Evolutionary conservation across 225 moss, liverwort and hornwort genomes (phyloP), one percentile per base, ranked within the genome.

Genomic region (Anthoceros angustus): DNA sequence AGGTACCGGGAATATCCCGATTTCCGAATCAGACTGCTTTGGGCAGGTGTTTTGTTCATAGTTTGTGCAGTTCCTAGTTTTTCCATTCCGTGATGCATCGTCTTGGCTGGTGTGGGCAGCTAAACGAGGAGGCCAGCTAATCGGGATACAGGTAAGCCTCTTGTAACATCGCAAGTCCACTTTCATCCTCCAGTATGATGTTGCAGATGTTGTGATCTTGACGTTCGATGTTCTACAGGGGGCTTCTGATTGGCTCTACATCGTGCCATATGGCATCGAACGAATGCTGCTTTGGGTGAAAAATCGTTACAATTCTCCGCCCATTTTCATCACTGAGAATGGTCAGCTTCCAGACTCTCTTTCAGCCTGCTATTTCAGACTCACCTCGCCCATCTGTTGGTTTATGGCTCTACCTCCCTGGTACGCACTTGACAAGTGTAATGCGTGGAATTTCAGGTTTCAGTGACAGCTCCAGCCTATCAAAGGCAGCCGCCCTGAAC

Each of bases 271-370:
- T 68, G 71, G 75, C 0, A 72, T 75, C 46, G 71, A 43, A 43
- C 26, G 40, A 0, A 5, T 64, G 10, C 64, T 75, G 39, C 67
- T 63, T 46, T 75, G 75, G 71, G 68, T 72, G 18, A 71, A 64
- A 38, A 40, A 42, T 55, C 71, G 71, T 16, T 75, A 75, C 25
- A 43, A 55, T 7, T 71, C 67, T 42, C 71, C 71, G n/a, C 63
- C 68, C n/a, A 41, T 75, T 42, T 67, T 62, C 48, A 45, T 75
- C 12, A 71, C 75, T 63, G 71, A 75, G 40, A 72, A 72, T 61
- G 75, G 75, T 71, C 64, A 67, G 63, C 15, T 55, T 26, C 15
- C 32, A 32, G 2, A 32, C 32, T 32, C 32, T 32, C 32, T 32
- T 32, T 1, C 2, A 32, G 32, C 32, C 32, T 32, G 2, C 32